Evolutionary conservation across 2,329 filamentous ascomycete genomes (phyloP).

Genomic region (Verticillium isaacii): DNA sequence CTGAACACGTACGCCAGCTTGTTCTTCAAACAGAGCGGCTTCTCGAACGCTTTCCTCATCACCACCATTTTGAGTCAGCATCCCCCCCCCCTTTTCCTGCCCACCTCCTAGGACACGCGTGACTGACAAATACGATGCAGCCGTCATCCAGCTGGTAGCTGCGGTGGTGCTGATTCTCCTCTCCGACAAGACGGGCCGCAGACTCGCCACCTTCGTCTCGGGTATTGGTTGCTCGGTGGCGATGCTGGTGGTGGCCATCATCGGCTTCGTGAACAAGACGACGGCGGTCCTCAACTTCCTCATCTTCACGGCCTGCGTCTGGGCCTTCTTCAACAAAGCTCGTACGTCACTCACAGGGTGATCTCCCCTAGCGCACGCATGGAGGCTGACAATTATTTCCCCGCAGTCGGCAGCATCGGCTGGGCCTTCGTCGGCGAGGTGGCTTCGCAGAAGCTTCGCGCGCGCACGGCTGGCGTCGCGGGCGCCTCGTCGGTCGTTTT

Average conservation of each 20-base stretch:
- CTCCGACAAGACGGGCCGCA: too few species aligned
- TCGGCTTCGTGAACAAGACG: slow-evolving; percentile 10
- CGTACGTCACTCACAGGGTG: neutral
- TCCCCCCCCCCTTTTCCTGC: slow-evolving; percentile 8
- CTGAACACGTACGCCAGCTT: slow-evolving; percentile 18
- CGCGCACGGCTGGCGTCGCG: slow-evolving; percentile 23
- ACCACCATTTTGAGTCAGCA: slow-evolving; percentile 15
- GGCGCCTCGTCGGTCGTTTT: slow-evolving; percentile 19
- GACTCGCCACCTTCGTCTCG: too few species aligned
- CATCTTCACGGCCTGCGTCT: slow-evolving; percentile 16
- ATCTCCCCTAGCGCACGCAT: neutral
- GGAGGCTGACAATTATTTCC: neutral
- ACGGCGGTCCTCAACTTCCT: slow-evolving; percentile 11
- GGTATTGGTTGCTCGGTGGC: slow-evolving; percentile 7
- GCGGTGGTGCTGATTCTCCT: too few species aligned
- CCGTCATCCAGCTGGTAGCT: too few species aligned
- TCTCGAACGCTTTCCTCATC: slow-evolving; percentile 17
- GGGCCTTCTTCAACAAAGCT: slow-evolving; percentile 13
- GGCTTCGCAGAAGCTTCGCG: slow-evolving; percentile 26
- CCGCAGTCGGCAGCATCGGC: slow-evolving; percentile 17
- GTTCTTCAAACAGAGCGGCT: slow-evolving; percentile 28
- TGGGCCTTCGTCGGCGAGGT: slow-evolving; percentile 28
- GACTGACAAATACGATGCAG: too few species aligned
- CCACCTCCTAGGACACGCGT: too few species aligned
- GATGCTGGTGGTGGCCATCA: slow-evolving; percentile 14